These are phyloP conservation scores for Stenocarpella maydis DNA, from an alignment of 2,329 filamentous ascomycete genomes.

Conservation along the genomic window DNA sequence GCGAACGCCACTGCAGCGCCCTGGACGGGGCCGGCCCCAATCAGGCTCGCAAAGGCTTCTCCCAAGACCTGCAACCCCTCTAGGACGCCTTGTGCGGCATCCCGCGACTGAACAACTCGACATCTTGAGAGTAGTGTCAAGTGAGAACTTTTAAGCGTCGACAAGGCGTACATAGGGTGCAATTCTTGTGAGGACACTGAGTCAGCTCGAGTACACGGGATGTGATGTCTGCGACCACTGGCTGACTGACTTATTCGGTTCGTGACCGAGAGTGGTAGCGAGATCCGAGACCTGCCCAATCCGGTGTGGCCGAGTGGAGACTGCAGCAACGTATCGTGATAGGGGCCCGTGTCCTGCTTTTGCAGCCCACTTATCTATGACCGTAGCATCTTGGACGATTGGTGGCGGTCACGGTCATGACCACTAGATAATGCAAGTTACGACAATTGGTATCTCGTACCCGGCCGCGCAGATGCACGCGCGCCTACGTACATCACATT, in stretches of 20 bases:
- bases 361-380: constrained; percentile 17
- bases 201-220: background rate
- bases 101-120: background rate
- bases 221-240: background rate
- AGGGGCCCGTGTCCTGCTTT: background rate
- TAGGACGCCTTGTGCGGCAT: background rate
- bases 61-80: constrained; percentile 4
- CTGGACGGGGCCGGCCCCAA: constrained; percentile 13
- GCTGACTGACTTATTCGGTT: background rate
- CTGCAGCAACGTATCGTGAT: constrained; percentile 20
- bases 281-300: constrained; percentile 27
- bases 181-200: background rate
- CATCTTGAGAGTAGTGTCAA: background rate
- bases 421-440: constrained; percentile 13
- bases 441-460: constrained; percentile 5
- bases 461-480: background rate
- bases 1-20: constrained; percentile 23
- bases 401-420: background rate
- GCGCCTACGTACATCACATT: background rate
- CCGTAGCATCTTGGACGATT: background rate
- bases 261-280: background rate
- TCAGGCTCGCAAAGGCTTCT: background rate
- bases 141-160: too few species aligned
- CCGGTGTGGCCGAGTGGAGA: constrained; percentile 18
- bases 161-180: background rate